Conservation (phyloP, 768 basidiomycete genomes). For the Russula dissimulans region DNA sequence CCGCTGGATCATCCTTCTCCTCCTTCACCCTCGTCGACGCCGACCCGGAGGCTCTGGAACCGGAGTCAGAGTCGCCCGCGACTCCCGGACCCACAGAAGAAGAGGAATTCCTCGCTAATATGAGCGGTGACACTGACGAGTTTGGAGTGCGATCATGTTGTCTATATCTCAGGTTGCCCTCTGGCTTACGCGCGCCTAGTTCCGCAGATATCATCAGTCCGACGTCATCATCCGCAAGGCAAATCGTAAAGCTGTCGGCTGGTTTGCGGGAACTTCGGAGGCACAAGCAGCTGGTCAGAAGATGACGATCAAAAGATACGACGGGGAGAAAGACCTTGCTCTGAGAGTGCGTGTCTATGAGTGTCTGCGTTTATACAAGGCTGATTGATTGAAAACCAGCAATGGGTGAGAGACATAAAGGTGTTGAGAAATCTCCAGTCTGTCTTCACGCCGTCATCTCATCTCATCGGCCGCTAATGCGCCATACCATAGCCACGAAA, state of each 20-base stretch:
- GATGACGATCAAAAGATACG: constrained; percentile 38
- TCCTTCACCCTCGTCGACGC: constrained; percentile 8
- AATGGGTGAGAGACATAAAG: constrained; percentile 44
- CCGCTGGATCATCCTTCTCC: not conserved
- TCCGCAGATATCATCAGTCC: constrained; percentile 42
- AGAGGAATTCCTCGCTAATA: constrained; percentile 14
- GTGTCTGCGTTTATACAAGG: no score
- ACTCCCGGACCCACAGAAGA: constrained; percentile 4
- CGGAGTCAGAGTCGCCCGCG: not conserved
- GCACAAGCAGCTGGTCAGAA: constrained; percentile 34
- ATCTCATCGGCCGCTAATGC: not conserved
- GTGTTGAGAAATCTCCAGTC: constrained; percentile 42
- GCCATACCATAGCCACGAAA: constrained; percentile 34
- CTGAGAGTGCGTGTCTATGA: constrained; percentile 23
- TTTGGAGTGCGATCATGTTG: constrained; percentile 7
- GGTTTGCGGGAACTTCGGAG: constrained; percentile 39
- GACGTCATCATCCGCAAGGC: constrained; percentile 33
- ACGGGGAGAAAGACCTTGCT: constrained; percentile 28
- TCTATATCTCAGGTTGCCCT: not conserved
- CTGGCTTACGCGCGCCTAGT: constrained; percentile 26
- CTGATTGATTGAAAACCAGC: constrained; percentile 24
- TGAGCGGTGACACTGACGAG: constrained; percentile 9
- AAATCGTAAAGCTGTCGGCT: constrained; percentile 26
- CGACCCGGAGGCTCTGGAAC: not conserved
- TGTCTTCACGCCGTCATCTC: constrained; percentile 13